Conservation (phyloP, 495 filamentous ascomycete genomes). For the Hypomontagnella submonticulosa region DNA sequence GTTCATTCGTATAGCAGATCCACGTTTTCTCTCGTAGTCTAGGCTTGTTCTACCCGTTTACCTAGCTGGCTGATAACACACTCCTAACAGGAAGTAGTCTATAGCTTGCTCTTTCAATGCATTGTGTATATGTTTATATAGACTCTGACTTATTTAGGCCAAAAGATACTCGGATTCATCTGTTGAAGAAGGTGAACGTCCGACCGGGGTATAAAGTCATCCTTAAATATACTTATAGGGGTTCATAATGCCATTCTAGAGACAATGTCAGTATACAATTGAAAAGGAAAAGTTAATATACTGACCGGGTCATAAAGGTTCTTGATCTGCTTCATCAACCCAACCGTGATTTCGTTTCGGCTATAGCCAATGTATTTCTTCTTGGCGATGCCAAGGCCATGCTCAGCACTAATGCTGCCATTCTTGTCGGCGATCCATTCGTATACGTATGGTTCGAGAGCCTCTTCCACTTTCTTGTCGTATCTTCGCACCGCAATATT, state of each 20-base stretch:
- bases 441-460: conserved; percentile 93
- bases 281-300: conserved; percentile 28
- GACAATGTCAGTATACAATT: conserved; percentile 14
- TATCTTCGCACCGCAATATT: conserved; percentile 85
- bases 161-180: conserved; percentile 5
- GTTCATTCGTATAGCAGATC: too few relatives aligned
- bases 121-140: conserved; percentile 5
- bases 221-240: conserved; percentile 86
- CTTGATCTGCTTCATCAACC: conserved; percentile 95
- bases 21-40: too few relatives aligned
- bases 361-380: conserved; percentile 94
- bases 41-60: too few relatives aligned
- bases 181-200: conserved; percentile 27
- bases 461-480: conserved; percentile 88
- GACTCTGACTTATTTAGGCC: background rate
- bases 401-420: conserved; percentile 95
- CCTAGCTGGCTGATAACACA: too few relatives aligned
- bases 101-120: background rate
- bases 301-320: conserved; percentile 89
- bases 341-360: conserved; percentile 83
- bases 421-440: conserved; percentile 90
- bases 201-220: conserved; percentile 10
- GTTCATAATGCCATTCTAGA: conserved; percentile 92
- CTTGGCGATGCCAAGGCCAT: conserved; percentile 94
- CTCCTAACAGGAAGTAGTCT: too few relatives aligned